Percentiles rank a stretch among this genome's conserved stretches.
Evolutionary conservation across 305 asterid species (phyloP).

Genomic region (Withania somnifera): DNA sequence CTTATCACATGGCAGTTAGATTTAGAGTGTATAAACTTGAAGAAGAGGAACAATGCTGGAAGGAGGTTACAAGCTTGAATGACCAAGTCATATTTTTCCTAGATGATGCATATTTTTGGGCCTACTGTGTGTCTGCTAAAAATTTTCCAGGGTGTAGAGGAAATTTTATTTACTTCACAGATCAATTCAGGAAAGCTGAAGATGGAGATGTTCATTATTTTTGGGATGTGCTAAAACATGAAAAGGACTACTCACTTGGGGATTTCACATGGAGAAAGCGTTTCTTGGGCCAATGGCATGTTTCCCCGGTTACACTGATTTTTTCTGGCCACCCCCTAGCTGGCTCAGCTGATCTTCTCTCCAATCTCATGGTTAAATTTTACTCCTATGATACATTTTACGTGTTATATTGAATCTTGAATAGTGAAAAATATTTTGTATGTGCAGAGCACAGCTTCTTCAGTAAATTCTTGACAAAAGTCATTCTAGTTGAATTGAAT

Average conservation of each 20-base stretch:
- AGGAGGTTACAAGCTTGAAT: neutral
- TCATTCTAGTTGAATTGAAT: neutral
- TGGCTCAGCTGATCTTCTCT: neutral
- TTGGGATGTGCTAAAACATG: neutral
- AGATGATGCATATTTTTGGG: neutral
- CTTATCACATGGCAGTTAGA: neutral
- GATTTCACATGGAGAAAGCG: neutral
- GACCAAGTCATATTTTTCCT: neutral
- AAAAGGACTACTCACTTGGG: neutral
- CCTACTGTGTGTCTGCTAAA: neutral
- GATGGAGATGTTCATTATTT: neutral
- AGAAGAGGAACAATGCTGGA: neutral
- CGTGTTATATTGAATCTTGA: neutral
- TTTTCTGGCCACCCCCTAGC: neutral
- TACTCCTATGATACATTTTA: neutral
- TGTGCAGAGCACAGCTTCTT: neutral
- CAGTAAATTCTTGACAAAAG: no score
- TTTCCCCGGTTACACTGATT: neutral
- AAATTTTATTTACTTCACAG: neutral
- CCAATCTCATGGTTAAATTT: neutral
- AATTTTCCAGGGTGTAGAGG: neutral
- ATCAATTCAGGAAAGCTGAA: neutral
- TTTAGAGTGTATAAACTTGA: neutral
- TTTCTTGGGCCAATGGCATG: neutral
- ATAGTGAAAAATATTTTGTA: neutral